Conservation (phyloP, 352 stramenopile species). For the Pythium myriotylum region DNA sequence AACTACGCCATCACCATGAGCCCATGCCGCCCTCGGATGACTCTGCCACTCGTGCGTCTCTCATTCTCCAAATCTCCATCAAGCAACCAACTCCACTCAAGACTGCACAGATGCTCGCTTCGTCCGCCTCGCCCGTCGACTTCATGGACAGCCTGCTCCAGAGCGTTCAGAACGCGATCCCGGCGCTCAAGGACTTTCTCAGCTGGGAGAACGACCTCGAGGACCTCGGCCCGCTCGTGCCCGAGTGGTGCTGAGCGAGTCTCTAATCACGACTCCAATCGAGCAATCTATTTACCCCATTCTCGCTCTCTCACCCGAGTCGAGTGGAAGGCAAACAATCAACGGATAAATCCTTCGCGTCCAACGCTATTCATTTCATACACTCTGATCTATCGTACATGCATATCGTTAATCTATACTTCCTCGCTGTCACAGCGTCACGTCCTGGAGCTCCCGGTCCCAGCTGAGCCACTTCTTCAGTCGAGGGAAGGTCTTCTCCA, state of each 20-base stretch:
- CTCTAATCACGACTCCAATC: too few species aligned
- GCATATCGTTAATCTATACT: too few species aligned
- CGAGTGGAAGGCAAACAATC: not conserved
- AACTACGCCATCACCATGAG: too few species aligned
- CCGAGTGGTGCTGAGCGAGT: not conserved
- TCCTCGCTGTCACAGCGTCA: not conserved
- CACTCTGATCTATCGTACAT: not conserved
- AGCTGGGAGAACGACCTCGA: slow-evolving; percentile 10
- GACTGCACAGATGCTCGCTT: not conserved
- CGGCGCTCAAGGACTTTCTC: slow-evolving; percentile 8
- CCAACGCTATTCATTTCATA: not conserved
- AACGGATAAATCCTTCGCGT: too few species aligned
- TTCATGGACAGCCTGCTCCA: slow-evolving; percentile 9
- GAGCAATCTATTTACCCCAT: not conserved
- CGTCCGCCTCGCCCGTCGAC: not conserved
- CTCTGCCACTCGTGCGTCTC: too few species aligned
- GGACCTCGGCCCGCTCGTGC: slow-evolving; percentile 7
- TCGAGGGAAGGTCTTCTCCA: not conserved
- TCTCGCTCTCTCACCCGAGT: not conserved
- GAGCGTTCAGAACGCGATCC: slow-evolving; percentile 8
- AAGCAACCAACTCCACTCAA: too few species aligned
- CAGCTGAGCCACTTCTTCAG: slow-evolving; percentile 5
- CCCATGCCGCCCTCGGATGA: too few species aligned
- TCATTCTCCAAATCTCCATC: too few species aligned
- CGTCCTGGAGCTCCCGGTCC: not conserved